Conservation (phyloP, 2,329 filamentous ascomycete species). For the Exophiala spinifera region DNA sequence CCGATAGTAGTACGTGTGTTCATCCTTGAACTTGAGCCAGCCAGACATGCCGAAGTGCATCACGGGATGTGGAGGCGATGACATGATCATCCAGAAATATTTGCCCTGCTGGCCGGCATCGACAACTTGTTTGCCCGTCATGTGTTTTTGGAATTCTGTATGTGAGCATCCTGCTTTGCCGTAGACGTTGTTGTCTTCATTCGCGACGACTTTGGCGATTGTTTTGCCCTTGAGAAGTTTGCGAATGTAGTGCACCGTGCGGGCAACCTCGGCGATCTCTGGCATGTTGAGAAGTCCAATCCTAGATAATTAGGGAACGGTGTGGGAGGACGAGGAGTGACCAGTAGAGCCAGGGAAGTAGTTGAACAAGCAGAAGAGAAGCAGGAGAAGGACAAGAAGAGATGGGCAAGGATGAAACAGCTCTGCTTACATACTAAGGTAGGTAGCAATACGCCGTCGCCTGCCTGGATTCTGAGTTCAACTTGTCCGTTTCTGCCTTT, state of each 20-base stretch:
- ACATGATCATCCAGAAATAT: constrained; percentile 90
- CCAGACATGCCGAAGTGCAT: constrained; percentile 80
- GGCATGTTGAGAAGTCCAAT: constrained; percentile 46
- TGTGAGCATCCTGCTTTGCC: constrained; percentile 85
- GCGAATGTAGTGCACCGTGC: constrained; percentile 79
- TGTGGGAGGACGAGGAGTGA: too few relatives aligned
- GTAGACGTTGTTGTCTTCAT: constrained; percentile 81
- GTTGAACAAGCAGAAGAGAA: too few relatives aligned
- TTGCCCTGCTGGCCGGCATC: constrained; percentile 85
- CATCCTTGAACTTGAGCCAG: constrained; percentile 83
- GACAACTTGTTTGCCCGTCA: constrained; percentile 70
- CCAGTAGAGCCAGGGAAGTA: too few relatives aligned
- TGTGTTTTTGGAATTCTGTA: constrained; percentile 66
- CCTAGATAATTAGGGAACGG: neutral
- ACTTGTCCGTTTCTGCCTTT: neutral
- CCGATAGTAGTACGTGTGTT: constrained; percentile 77
- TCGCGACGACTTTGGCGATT: constrained; percentile 65
- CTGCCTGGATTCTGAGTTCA: too few relatives aligned
- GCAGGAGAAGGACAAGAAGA: too few relatives aligned
- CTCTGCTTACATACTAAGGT: neutral
- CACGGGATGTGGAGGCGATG: constrained; percentile 74
- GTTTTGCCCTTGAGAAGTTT: constrained; percentile 81
- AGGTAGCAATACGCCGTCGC: too few relatives aligned
- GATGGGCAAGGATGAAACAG: too few relatives aligned
- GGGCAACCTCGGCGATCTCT: constrained; percentile 64